Evolutionary conservation across 1,284 basidiomycete genomes (phyloP).

Genomic region (Blastosporella zonata): DNA sequence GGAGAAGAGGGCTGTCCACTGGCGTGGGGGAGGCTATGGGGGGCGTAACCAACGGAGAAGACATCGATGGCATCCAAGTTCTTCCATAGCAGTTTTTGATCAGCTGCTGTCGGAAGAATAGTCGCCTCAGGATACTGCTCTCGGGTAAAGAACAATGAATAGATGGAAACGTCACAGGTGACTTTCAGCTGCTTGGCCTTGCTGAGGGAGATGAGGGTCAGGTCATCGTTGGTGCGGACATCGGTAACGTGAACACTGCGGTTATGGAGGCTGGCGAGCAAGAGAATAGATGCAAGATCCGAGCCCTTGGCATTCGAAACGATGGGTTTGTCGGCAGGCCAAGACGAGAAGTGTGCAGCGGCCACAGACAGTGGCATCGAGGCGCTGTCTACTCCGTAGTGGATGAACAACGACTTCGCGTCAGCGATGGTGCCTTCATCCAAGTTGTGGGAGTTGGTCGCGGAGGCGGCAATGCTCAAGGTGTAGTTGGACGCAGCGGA

Average conservation of each 20-base stretch:
- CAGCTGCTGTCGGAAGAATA: slow-evolving; percentile 73
- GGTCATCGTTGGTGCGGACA: slow-evolving; percentile 85
- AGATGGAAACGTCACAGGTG: slow-evolving; percentile 95
- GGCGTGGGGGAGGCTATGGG: slow-evolving; percentile 75
- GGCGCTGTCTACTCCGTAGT: slow-evolving; percentile 58
- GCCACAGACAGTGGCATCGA: slow-evolving; percentile 59
- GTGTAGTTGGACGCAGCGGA: slow-evolving; percentile 85
- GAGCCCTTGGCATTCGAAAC: slow-evolving; percentile 92
- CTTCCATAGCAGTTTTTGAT: slow-evolving; percentile 88
- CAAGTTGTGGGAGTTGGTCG: slow-evolving; percentile 62
- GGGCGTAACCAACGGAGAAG: slow-evolving; percentile 87
- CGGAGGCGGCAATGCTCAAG: slow-evolving; percentile 74
- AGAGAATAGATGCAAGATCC: slow-evolving; percentile 89
- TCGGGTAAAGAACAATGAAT: slow-evolving; percentile 86
- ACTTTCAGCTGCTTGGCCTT: slow-evolving; percentile 94
- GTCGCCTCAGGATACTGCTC: slow-evolving; percentile 69
- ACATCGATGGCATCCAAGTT: slow-evolving; percentile 85
- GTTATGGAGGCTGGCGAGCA: slow-evolving; percentile 90
- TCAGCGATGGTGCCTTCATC: slow-evolving; percentile 78
- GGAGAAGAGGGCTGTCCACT: slow-evolving; percentile 66
- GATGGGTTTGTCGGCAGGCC: slow-evolving; percentile 91
- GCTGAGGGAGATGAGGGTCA: slow-evolving; percentile 89
- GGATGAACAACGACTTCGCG: slow-evolving; percentile 83
- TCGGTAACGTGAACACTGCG: slow-evolving; percentile 94
- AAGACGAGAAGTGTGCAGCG: slow-evolving; percentile 86